A percentile compares a stretch with the other conserved stretches of the same genome.
Evolutionary conservation across 805 yeast species (phyloP).

Genomic region (Kodamaea leandrae): DNA sequence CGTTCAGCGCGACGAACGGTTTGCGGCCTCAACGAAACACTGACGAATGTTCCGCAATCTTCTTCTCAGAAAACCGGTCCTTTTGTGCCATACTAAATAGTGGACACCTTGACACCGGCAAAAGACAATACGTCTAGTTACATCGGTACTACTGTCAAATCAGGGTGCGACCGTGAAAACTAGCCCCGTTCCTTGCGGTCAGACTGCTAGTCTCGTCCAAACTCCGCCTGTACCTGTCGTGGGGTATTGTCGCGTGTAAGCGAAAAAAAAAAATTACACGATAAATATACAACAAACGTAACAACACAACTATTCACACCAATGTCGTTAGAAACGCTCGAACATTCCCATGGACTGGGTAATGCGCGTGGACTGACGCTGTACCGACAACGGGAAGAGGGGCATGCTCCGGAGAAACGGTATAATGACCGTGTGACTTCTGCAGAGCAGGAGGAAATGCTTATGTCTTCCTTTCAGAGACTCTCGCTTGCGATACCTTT

Average conservation of each 20-base stretch:
- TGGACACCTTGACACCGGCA: no score
- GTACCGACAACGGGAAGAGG: background rate
- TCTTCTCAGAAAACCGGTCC: no score
- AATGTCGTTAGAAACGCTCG: slow-evolving; percentile 5
- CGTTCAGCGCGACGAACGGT: no score
- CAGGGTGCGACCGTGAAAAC: no score
- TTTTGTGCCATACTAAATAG: no score
- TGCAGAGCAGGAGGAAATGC: slow-evolving; percentile 1
- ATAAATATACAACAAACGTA: background rate
- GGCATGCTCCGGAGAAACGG: background rate
- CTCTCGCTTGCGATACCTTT: slow-evolving; percentile 27
- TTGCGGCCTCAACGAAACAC: no score
- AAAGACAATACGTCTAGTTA: no score
- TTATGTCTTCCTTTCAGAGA: slow-evolving; percentile 14
- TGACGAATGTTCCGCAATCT: no score
- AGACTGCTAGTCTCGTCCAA: no score
- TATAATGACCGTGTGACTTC: slow-evolving; percentile 1
- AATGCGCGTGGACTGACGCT: background rate
- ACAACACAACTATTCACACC: background rate
- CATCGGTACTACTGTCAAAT: no score
- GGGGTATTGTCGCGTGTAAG: background rate
- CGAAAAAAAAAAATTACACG: slow-evolving; percentile 1
- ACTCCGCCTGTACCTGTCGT: background rate
- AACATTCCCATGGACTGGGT: background rate
- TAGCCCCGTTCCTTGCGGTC: no score